These are phyloP conservation scores for Voacanga thouarsii DNA, from an alignment of 257 asterid genomes.

Conservation along the genomic window DNA sequence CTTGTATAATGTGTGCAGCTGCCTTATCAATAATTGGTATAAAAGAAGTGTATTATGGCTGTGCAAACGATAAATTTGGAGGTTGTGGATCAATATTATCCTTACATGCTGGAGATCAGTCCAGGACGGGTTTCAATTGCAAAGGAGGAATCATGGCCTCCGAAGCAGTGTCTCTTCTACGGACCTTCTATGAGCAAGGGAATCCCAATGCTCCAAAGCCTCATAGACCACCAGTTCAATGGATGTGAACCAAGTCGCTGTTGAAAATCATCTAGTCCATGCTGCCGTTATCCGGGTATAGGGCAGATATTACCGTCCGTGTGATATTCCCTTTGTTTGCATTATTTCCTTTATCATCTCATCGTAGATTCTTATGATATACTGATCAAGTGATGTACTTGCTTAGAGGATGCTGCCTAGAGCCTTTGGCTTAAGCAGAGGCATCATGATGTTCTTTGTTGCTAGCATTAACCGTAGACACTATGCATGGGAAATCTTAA, in stretches of 20 bases:
- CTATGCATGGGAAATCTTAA: background rate
- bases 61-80: slow-evolving; percentile 92
- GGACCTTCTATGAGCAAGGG: slow-evolving; percentile 91
- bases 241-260: background rate
- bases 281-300: background rate
- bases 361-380: background rate
- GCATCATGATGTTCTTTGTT: background rate
- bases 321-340: background rate
- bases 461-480: background rate
- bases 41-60: slow-evolving; percentile 49
- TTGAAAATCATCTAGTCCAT: background rate
- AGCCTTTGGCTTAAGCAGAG: background rate
- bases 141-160: slow-evolving; percentile 82
- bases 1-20: slow-evolving; percentile 95
- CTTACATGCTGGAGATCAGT: slow-evolving; percentile 45
- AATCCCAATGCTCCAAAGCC: slow-evolving; percentile 96
- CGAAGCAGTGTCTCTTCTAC: slow-evolving; percentile 66
- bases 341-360: background rate
- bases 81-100: slow-evolving; percentile 93
- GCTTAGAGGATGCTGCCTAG: background rate
- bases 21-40: slow-evolving; percentile 50
- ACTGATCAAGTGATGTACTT: background rate
- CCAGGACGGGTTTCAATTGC: slow-evolving; percentile 63
- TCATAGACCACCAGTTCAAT: slow-evolving; percentile 48
- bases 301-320: slow-evolving; percentile 30